Evolutionary conservation across 768 basidiomycete species (phyloP).

Genomic region (Tylopilus sp.): DNA sequence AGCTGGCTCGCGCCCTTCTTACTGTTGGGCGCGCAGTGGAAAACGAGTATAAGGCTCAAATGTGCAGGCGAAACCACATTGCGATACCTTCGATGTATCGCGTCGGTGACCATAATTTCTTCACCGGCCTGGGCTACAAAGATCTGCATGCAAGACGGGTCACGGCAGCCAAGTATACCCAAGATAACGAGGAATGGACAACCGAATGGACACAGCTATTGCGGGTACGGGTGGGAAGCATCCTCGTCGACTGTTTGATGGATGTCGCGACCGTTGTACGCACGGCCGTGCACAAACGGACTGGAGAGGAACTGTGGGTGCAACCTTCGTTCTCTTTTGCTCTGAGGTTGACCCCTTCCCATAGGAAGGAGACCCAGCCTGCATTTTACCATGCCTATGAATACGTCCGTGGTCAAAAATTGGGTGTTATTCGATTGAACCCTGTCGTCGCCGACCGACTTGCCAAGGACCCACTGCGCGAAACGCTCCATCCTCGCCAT

Average conservation of each 20-base stretch:
- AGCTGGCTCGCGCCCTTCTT: conserved; percentile 79
- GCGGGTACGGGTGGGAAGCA: conserved; percentile 75
- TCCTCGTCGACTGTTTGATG: conserved; percentile 81
- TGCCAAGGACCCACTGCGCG: conserved; percentile 64
- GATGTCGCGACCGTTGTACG: conserved; percentile 76
- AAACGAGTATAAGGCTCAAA: conserved; percentile 83
- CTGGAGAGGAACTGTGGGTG: conserved; percentile 60
- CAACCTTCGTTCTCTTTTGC: not conserved
- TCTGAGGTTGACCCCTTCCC: conserved; percentile 3
- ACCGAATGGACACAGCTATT: conserved; percentile 78
- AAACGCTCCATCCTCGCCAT: conserved; percentile 86
- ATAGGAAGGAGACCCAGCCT: conserved; percentile 74
- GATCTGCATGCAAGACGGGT: conserved; percentile 63
- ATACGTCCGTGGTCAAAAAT: conserved; percentile 86
- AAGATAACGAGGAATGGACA: conserved; percentile 70
- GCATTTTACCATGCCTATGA: conserved; percentile 93
- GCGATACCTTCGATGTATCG: conserved; percentile 37
- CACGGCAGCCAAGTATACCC: conserved; percentile 59
- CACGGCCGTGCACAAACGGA: conserved; percentile 52
- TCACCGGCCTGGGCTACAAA: conserved; percentile 57
- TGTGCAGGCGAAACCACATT: conserved; percentile 65
- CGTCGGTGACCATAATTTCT: conserved; percentile 40
- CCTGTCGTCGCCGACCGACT: conserved; percentile 73
- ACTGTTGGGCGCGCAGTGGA: conserved; percentile 83
- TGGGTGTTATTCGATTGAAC: conserved; percentile 90